Evolutionary conservation across 2,329 filamentous ascomycete genomes (phyloP), one percentile per base, ranked within the genome.

Genomic region (Colletotrichum acutatum): DNA sequence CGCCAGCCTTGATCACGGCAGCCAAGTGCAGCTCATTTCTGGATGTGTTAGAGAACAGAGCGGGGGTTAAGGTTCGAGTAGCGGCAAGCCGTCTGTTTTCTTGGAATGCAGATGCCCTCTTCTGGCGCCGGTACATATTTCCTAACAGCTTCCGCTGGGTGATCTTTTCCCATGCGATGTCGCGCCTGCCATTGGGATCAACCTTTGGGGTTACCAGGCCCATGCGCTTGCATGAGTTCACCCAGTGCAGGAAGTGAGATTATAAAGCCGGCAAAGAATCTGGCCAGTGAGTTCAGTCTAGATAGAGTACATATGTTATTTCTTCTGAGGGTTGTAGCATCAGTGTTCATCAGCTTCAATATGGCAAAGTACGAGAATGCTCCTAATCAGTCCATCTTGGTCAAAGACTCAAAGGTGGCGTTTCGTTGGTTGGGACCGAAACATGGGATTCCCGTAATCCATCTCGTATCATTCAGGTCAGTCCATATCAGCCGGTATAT

Each of bases 241-340:
- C 5, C 0, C 19, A n/a, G n/a, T n/a, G n/a, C n/a, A n/a, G 0
- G 19, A 22, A 11, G 19, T 42, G 16, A 42, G 1, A 14, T 1
- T 49, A 11, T 49, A 49, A 22, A 22, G 19, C 42, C 19, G 4
- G 8, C 7, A 4, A 4, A 5, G 42, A n/a, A 2, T 19, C 42
- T 8, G 19, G 19, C 32, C 11, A 12, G 32, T 34, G 12, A 1
- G 11, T 34, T 34, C 1, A 34, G 32, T 34, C 32, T 34, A 34
- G 32, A 9, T 34, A 34, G 12, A 34, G 9, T 34, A 34, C 32
- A 32, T 12, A 4, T 34, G 11, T 11, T 34, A 4, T 34, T 34
- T 34, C 0, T 34, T 5, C 32, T 34, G 32, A 49, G 11, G 8
- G 0, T 49, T 8, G 8, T 2, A 49, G 16, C 2, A 49, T 22